Conservation (phyloP, 2,329 filamentous ascomycete species). For the Torrubiella hemipterigena region DNA sequence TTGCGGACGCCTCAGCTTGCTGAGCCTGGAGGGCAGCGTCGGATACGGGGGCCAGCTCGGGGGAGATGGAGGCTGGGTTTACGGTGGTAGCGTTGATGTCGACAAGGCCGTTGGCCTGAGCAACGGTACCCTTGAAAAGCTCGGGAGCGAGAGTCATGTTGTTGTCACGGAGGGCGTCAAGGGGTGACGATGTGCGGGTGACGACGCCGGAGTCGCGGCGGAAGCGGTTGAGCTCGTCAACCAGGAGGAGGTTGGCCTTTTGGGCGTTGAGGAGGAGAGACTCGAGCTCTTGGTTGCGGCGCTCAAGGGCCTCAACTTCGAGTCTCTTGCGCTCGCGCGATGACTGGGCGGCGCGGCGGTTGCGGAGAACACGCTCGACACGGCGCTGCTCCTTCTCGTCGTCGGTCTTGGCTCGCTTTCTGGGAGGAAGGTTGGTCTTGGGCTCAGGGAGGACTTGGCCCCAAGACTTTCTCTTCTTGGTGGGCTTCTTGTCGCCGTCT, state of each 20-base stretch:
- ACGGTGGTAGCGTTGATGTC: constrained; percentile 37
- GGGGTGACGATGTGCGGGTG: constrained; percentile 26
- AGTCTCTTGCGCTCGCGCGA: constrained; percentile 85
- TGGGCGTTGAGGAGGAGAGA: constrained; percentile 48
- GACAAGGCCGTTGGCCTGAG: constrained; percentile 31
- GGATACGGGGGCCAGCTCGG: constrained; percentile 38
- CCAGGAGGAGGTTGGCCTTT: constrained; percentile 34
- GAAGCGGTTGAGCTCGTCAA: constrained; percentile 38
- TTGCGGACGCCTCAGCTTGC: constrained; percentile 10
- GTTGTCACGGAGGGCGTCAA: constrained; percentile 29
- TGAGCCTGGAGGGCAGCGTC: constrained; percentile 18
- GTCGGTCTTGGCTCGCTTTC: constrained; percentile 96
- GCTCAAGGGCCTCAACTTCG: constrained; percentile 77
- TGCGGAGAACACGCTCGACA: constrained; percentile 92
- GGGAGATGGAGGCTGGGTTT: constrained; percentile 50
- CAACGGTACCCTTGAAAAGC: constrained; percentile 45
- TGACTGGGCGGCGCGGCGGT: constrained; percentile 90
- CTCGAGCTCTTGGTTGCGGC: constrained; percentile 61
- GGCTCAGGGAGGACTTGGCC: constrained; percentile 92
- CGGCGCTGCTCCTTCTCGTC: constrained; percentile 98
- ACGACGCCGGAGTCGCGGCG: constrained; percentile 29
- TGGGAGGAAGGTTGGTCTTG: constrained; percentile 88
- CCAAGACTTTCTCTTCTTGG: constrained; percentile 98
- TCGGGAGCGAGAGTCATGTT: constrained; percentile 46
- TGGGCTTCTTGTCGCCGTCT: constrained; percentile 52